Percentiles rank a stretch among this genome's conserved stretches.
Evolutionary conservation across 2,329 filamentous ascomycete genomes (phyloP).

Genomic region (Sclerotinia glacialis): DNA sequence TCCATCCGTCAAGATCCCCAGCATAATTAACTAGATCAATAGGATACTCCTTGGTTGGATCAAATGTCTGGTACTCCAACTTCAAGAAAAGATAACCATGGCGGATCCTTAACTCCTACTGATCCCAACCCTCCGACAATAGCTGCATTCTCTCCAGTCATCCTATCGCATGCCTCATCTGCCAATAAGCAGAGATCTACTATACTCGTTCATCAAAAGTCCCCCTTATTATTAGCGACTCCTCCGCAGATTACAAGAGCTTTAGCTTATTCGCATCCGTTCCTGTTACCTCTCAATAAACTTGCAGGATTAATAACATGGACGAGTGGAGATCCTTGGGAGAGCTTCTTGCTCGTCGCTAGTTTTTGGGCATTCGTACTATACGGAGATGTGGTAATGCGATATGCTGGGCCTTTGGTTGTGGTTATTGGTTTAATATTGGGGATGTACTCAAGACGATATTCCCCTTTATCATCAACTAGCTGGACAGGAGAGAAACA

Average conservation of each 20-base stretch:
- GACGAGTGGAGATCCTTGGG: constrained; percentile 92
- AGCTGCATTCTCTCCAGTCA: constrained; percentile 85
- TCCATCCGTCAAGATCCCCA: neutral
- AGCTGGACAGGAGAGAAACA: constrained; percentile 63
- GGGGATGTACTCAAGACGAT: constrained; percentile 89
- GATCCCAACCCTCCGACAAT: constrained; percentile 65
- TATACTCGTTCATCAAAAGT: constrained; percentile 96
- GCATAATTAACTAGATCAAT: constrained; percentile 24
- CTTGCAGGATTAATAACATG: constrained; percentile 84
- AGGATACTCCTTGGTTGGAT: constrained; percentile 41
- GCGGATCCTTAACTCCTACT: constrained; percentile 28
- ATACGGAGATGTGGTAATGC: constrained; percentile 81
- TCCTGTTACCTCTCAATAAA: constrained; percentile 84
- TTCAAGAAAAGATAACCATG: constrained; percentile 36
- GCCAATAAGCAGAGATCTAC: constrained; percentile 78
- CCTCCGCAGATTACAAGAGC: constrained; percentile 93
- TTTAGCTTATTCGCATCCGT: constrained; percentile 92
- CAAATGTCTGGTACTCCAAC: constrained; percentile 38
- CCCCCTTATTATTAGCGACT: constrained; percentile 85
- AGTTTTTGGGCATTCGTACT: constrained; percentile 82
- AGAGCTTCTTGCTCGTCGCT: constrained; percentile 87
- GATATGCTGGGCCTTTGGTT: constrained; percentile 78
- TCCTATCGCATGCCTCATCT: constrained; percentile 61
- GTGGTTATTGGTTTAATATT: constrained; percentile 76
- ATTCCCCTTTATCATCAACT: constrained; percentile 85